These are phyloP conservation scores for Chiua virens DNA, from an alignment of 768 basidiomycete species.

Conservation along the genomic window DNA sequence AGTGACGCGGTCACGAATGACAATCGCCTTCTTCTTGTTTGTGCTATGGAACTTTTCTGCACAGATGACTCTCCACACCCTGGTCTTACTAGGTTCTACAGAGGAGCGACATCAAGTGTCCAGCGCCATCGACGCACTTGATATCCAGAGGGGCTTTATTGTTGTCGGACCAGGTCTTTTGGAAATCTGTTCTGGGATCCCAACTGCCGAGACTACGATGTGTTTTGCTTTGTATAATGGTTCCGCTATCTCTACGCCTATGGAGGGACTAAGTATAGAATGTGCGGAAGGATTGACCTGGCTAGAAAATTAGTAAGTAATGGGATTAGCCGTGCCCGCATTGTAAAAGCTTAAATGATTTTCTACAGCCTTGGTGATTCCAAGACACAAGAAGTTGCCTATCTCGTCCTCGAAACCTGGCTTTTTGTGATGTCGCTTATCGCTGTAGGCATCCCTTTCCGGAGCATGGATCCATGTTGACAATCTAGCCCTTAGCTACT, in stretches of 20 bases:
- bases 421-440: slow-evolving; percentile 44
- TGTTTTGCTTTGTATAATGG: slow-evolving; percentile 19
- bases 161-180: slow-evolving; percentile 16
- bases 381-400: slow-evolving; percentile 49
- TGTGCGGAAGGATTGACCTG: slow-evolving; percentile 48
- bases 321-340: neutral
- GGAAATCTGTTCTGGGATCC: slow-evolving; percentile 42
- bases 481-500: slow-evolving; percentile 36
- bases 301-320: slow-evolving; percentile 45
- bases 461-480: neutral
- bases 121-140: slow-evolving; percentile 29
- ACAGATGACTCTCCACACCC: slow-evolving; percentile 42
- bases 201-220: slow-evolving; percentile 26
- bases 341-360: neutral
- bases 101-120: slow-evolving; percentile 35
- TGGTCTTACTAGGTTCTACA: slow-evolving; percentile 39
- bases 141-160: slow-evolving; percentile 25
- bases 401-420: slow-evolving; percentile 48
- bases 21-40: slow-evolving; percentile 48
- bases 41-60: slow-evolving; percentile 42
- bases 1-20: slow-evolving; percentile 50
- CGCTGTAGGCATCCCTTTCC: slow-evolving; percentile 36
- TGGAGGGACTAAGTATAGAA: slow-evolving; percentile 10
- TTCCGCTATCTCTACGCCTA: neutral
- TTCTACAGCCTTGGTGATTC: slow-evolving; percentile 23